These are phyloP conservation scores for Cyclaneusma minus DNA, from an alignment of 2,329 filamentous ascomycete species.

Conservation along the genomic window DNA sequence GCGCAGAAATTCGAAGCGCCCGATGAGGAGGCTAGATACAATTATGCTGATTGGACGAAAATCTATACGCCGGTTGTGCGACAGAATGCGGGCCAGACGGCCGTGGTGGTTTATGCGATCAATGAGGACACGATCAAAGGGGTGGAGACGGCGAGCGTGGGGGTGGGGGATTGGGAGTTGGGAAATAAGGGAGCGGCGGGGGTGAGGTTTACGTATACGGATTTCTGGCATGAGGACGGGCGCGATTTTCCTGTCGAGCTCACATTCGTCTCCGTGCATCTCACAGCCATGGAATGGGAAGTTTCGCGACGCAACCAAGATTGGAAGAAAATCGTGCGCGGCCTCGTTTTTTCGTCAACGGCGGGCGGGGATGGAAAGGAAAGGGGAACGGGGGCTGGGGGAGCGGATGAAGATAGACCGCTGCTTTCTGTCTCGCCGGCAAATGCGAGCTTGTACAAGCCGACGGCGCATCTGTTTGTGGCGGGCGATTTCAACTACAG, in stretches of 20 bases:
- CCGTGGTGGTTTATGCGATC: conserved; percentile 69
- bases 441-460: conserved; percentile 53
- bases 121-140: conserved; percentile 42
- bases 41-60: conserved; percentile 12
- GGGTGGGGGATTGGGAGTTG: conserved; percentile 76
- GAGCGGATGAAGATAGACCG: conserved; percentile 24
- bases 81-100: conserved; percentile 78
- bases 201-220: conserved; percentile 48
- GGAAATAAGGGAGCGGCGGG: conserved; percentile 92
- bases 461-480: conserved; percentile 66
- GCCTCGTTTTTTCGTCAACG: conserved; percentile 55
- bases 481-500: conserved; percentile 93
- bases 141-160: conserved; percentile 66
- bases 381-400: conserved; percentile 6
- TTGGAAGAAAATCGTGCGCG: conserved; percentile 71
- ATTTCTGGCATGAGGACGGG: conserved; percentile 16
- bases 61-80: conserved; percentile 56
- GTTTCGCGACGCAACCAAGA: conserved; percentile 66
- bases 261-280: conserved; percentile 77
- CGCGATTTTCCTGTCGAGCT: conserved; percentile 38
- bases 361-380: conserved; percentile 7
- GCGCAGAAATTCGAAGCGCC: conserved; percentile 25
- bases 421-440: conserved; percentile 23
- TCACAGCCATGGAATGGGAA: conserved; percentile 76
- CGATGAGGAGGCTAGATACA: conserved; percentile 11